Conservation (phyloP, 306 rosid species). For the Fagus crenata region DNA sequence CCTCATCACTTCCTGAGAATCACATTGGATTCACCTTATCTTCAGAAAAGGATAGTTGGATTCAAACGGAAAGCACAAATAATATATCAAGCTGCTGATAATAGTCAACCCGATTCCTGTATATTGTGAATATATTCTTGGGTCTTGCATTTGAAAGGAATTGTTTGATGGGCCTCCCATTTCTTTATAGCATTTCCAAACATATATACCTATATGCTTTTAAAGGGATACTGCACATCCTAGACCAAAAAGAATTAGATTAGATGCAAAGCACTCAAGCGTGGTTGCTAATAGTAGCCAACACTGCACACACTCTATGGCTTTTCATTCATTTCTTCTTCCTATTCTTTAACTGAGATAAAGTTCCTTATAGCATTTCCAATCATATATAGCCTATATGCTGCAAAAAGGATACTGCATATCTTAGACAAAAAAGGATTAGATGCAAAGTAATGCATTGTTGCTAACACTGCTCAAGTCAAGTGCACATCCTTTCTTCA, state of each 20-base stretch:
- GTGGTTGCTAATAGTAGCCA: not conserved
- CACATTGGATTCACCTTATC: not conserved
- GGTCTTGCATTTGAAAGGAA: not conserved
- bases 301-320: too few relatives aligned
- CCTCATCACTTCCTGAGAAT: not conserved
- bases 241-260: too few relatives aligned
- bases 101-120: not conserved
- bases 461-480: too few relatives aligned
- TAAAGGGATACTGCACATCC: not conserved
- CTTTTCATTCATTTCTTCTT: too few relatives aligned
- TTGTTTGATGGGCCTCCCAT: not conserved
- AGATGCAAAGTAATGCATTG: too few relatives aligned
- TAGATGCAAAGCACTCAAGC: not conserved
- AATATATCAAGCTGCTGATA: not conserved
- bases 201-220: not conserved
- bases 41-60: not conserved
- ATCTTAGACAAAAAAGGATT: too few relatives aligned
- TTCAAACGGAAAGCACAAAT: not conserved
- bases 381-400: too few relatives aligned
- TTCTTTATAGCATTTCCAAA: too few relatives aligned
- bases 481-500: too few relatives aligned
- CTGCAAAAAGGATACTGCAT: too few relatives aligned
- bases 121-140: not conserved
- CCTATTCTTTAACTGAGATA: too few relatives aligned
- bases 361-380: too few relatives aligned